These are phyloP conservation scores for Oryza punctata DNA, from an alignment of 176 grass and related monocot genomes.

Conservation along the genomic window DNA sequence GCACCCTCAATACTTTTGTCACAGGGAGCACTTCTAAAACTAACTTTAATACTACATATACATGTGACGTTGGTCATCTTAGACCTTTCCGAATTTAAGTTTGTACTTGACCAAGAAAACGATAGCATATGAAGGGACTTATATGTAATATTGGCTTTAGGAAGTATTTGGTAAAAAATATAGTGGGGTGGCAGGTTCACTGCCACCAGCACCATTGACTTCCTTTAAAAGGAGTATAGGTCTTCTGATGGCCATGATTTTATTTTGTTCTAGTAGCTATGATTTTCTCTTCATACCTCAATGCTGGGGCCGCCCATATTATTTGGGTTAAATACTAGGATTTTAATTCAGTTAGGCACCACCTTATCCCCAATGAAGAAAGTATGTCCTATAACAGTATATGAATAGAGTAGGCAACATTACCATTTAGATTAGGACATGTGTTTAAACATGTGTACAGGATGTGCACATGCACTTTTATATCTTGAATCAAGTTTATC, in stretches of 20 bases:
- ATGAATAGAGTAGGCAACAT: background rate
- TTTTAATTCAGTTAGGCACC: background rate
- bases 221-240: no score
- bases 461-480: background rate
- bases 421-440: background rate
- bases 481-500: slow-evolving; percentile 15
- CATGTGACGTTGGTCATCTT: no score
- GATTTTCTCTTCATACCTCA: background rate
- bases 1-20: no score
- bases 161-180: no score
- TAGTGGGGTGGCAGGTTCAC: no score
- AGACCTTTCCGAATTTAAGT: no score
- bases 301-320: background rate
- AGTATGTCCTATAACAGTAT: background rate
- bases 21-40: no score
- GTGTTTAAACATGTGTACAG: background rate
- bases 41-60: no score
- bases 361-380: background rate
- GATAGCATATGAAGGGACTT: no score
- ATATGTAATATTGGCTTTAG: no score
- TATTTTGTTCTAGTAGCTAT: background rate
- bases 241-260: background rate
- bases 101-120: no score
- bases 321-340: slow-evolving; percentile 7
- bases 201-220: no score